phyloP scores from a whole-genome alignment of 2,329 filamentous ascomycete genomes.

The Sporothrix luriei region DNA sequence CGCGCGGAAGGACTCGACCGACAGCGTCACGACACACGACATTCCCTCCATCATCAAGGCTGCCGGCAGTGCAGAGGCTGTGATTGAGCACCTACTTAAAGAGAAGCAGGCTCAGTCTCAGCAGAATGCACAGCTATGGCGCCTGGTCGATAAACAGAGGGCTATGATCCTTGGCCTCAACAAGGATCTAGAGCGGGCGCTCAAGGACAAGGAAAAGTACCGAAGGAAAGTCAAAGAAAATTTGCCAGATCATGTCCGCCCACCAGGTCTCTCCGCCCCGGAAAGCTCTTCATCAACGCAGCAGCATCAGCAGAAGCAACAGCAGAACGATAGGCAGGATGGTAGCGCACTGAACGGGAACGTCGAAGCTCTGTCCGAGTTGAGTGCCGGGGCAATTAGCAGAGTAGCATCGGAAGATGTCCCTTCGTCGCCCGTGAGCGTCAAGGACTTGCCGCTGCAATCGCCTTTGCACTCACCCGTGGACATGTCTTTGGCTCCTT shows the following conservation, averaged over 20 bases:
- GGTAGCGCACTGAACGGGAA: neutral
- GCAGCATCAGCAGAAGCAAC: slow-evolving; percentile 3
- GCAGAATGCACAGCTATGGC: slow-evolving; percentile 93
- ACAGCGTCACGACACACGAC: slow-evolving; percentile 66
- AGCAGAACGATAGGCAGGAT: neutral
- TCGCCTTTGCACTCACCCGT: slow-evolving; percentile 53
- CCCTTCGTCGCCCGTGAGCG: slow-evolving; percentile 24
- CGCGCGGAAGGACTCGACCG: slow-evolving; percentile 61
- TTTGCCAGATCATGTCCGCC: slow-evolving; percentile 45
- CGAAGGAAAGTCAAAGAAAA: slow-evolving; percentile 85
- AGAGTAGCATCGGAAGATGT: neutral
- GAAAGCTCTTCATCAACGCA: neutral
- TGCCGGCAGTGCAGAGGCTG: slow-evolving; percentile 84
- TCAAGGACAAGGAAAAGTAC: slow-evolving; percentile 95
- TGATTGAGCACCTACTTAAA: slow-evolving; percentile 83
- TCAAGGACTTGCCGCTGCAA: slow-evolving; percentile 27
- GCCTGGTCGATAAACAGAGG: slow-evolving; percentile 92
- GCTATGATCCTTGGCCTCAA: slow-evolving; percentile 92
- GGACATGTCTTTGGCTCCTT: slow-evolving; percentile 61
- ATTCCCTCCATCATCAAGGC: slow-evolving; percentile 77
- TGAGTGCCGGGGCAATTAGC: neutral
- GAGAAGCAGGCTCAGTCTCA: slow-evolving; percentile 87
- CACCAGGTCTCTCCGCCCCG: slow-evolving; percentile 34
- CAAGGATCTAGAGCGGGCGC: slow-evolving; percentile 84
- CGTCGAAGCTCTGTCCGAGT: neutral